Conservation (phyloP, 768 basidiomycete genomes). For the Peribolospora kevripleyi region DNA sequence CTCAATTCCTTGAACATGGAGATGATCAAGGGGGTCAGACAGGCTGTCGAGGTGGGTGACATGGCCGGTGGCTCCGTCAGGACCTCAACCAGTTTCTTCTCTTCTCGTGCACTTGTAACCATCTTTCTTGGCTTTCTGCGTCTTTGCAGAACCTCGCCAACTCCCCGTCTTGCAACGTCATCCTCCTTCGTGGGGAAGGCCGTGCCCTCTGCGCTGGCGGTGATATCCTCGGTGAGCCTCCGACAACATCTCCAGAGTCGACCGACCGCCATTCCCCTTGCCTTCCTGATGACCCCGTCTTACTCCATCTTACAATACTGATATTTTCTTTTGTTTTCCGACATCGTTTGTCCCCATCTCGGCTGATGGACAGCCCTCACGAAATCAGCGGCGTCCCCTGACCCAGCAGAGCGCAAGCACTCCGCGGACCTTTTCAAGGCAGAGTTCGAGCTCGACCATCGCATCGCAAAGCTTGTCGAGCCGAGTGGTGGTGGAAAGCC, state of each 20-base stretch:
- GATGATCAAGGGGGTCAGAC: slow-evolving; percentile 48
- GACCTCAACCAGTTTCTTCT: background rate
- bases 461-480: slow-evolving; percentile 32
- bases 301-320: slow-evolving; percentile 14
- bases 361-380: too few relatives aligned
- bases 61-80: background rate
- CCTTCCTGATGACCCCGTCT: background rate
- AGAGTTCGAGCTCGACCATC: slow-evolving; percentile 53
- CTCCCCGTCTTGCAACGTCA: slow-evolving; percentile 42
- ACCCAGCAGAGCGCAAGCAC: too few relatives aligned
- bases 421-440: too few relatives aligned
- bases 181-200: slow-evolving; percentile 40
- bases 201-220: slow-evolving; percentile 84
- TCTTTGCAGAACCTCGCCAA: slow-evolving; percentile 37
- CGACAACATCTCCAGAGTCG: too few relatives aligned
- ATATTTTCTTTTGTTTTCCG: background rate
- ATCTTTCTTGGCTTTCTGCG: background rate
- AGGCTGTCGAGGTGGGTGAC: slow-evolving; percentile 45
- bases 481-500: slow-evolving; percentile 30
- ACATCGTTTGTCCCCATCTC: too few relatives aligned
- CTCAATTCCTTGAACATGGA: slow-evolving; percentile 56
- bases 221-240: slow-evolving; percentile 56
- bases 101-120: background rate
- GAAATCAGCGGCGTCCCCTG: too few relatives aligned
- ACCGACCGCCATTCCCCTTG: background rate